Conservation (phyloP, 495 filamentous ascomycete species). For the Antarctomyces pellizariae region DNA sequence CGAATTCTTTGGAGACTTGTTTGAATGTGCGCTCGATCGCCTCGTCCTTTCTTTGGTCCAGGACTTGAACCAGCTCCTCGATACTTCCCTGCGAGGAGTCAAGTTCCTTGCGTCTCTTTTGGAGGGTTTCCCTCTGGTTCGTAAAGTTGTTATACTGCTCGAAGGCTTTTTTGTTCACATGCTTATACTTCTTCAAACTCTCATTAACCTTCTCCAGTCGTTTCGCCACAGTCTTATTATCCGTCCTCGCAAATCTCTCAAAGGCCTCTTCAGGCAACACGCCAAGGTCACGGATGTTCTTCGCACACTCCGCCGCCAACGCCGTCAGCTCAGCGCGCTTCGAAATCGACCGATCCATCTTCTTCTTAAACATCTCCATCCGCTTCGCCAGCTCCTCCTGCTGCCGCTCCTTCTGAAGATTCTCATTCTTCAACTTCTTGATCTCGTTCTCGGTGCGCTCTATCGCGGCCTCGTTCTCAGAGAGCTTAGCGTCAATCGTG, state of each 20-base stretch:
- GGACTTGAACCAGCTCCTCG: constrained; percentile 68
- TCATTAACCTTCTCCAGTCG: constrained; percentile 85
- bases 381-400: constrained; percentile 54
- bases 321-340: constrained; percentile 58
- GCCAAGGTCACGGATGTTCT: constrained; percentile 80
- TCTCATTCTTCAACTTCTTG: constrained; percentile 34
- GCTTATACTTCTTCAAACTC: constrained; percentile 79
- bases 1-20: constrained; percentile 83
- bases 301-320: constrained; percentile 52
- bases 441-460: constrained; percentile 38
- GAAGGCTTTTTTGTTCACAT: constrained; percentile 98
- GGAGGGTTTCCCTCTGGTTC: constrained; percentile 62
- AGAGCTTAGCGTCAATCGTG: constrained; percentile 38
- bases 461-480: constrained; percentile 46
- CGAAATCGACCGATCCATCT: constrained; percentile 75
- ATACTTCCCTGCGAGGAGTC: constrained; percentile 66
- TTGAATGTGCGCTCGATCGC: constrained; percentile 96
- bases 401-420: constrained; percentile 37
- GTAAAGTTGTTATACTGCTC: constrained; percentile 98
- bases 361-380: constrained; percentile 75
- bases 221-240: constrained; percentile 54
- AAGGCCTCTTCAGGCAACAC: constrained; percentile 89
- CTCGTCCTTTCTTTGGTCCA: constrained; percentile 90
- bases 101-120: constrained; percentile 61
- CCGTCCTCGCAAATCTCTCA: constrained; percentile 62